Base-by-base conservation (phyloP, 306 rosid genomes). In the Argentina anserina region DNA sequence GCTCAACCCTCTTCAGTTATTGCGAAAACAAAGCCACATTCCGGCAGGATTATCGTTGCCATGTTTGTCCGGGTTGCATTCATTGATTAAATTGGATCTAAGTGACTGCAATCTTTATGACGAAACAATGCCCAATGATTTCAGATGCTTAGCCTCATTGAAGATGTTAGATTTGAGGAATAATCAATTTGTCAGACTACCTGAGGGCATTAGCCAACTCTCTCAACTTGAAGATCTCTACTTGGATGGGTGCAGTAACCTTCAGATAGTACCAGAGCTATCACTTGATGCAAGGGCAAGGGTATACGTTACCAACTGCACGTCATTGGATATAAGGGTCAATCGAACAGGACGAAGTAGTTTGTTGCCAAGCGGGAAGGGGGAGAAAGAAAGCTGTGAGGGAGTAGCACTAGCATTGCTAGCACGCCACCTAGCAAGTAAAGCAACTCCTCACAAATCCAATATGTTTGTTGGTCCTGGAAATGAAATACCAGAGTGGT, bases 211-310 rank as follows among this genome's bases (percentile, higher is more conserved):
- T 1, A 3, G 50, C 28, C 49, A 58, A 23, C 49, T 58, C 9
- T 21, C 43, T 21, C 0, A 3, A 9, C 62, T 73, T 23, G 0
- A 33, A 8, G 0, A 0, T 1, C 43, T 45, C 26, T 0, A 0
- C 15, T 8, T 62, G 58, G 1, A 1, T 0, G 15, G 14, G 3
- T 73, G 70, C 29, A 5, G 3, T 1, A 46, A 14, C 20, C 60
- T 63, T 21, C 26, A 34, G n/a, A 20, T 11, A 61, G 4, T 47
- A 69, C 36, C 70, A 12, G 69, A 40, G 33, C 34, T 65, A 13
- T 21, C 56, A 26, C 17, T 56, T 14, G 0, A 42, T 7, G 25
- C 17, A 33, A 0, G 1, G 8, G 25, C 17, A 33, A 0, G 1
- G 8, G 9, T 67, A 0, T 3, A 8, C 6, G 17, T 5, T 14